A percentile compares a stretch with the other conserved stretches of the same genome.
Conservation (phyloP, 1,284 basidiomycete genomes). For the Cutaneotrichosporon mucoides region DNA sequence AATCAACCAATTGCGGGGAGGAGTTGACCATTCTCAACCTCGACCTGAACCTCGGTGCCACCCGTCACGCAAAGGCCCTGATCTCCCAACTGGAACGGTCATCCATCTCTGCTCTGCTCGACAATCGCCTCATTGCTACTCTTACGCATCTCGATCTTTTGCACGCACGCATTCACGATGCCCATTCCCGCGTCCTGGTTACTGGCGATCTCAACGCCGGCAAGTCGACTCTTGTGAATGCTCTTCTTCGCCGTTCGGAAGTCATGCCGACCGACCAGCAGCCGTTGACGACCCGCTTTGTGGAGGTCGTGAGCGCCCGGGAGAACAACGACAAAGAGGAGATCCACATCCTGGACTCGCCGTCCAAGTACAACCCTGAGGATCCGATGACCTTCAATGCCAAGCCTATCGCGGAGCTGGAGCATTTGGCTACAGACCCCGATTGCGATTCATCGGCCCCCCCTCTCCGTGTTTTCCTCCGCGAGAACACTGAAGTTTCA, state of each 20-base stretch:
- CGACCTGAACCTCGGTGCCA: constrained; percentile 85
- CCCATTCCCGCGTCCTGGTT: constrained; percentile 91
- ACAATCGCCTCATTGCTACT: constrained; percentile 75
- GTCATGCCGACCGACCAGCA: constrained; percentile 98
- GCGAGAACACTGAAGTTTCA: constrained; percentile 61
- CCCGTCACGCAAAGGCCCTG: constrained; percentile 68
- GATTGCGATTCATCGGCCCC: constrained; percentile 67
- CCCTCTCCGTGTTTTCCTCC: constrained; percentile 78
- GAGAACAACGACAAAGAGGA: constrained; percentile 60
- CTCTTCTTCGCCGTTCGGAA: constrained; percentile 71
- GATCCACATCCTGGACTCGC: constrained; percentile 51
- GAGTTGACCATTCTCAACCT: constrained; percentile 84
- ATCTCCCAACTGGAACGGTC: constrained; percentile 88
- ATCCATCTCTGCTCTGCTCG: constrained; percentile 87
- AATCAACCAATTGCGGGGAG: constrained; percentile 26
- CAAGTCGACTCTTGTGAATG: constrained; percentile 97
- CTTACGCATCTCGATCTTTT: constrained; percentile 80
- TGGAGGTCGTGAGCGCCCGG: constrained; percentile 89
- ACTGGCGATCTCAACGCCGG: constrained; percentile 99
- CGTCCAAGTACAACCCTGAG: constrained; percentile 63
- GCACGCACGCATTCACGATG: constrained; percentile 80
- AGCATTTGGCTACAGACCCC: constrained; percentile 65
- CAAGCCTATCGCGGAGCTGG: constrained; percentile 65
- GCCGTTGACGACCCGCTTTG: constrained; percentile 95
- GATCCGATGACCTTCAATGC: constrained; percentile 75